phyloP scores from a whole-genome alignment of 163 green algal species.

The Smithsoniella earleae region DNA sequence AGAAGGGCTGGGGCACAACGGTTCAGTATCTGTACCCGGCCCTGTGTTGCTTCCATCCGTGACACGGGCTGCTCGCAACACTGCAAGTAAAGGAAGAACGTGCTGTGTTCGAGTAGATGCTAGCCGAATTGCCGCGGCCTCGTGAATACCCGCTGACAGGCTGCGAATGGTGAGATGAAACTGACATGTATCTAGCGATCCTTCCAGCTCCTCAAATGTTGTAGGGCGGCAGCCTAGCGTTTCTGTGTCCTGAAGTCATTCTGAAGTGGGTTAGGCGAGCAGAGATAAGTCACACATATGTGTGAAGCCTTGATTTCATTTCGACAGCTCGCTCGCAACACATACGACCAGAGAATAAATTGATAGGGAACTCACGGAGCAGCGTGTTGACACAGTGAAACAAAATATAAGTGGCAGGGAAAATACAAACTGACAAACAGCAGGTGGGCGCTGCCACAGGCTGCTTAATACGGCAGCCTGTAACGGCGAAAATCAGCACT shows the following conservation, averaged over 20 bases:
- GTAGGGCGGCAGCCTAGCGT: neutral
- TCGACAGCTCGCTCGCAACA: neutral
- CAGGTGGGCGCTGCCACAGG: too few relatives aligned
- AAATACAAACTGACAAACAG: too few relatives aligned
- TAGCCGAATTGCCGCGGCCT: neutral
- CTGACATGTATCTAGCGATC: neutral
- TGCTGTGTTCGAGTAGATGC: constrained; percentile 2
- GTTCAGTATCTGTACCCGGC: too few relatives aligned
- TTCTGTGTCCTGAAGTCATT: neutral
- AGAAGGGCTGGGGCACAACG: constrained; percentile 8
- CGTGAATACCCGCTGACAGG: neutral
- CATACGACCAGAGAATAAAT: neutral
- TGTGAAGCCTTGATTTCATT: too few relatives aligned
- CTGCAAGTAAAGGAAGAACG: constrained; percentile 11
- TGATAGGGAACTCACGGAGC: too few relatives aligned
- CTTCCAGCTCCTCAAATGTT: constrained; percentile 13
- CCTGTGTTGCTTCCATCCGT: too few relatives aligned
- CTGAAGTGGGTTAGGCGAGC: neutral
- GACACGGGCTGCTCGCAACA: neutral
- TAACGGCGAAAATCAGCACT: too few relatives aligned
- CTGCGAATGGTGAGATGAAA: constrained; percentile 23
- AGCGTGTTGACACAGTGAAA: too few relatives aligned
- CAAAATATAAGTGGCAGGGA: too few relatives aligned
- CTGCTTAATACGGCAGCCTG: too few relatives aligned
- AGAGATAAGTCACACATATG: too few relatives aligned